These are phyloP conservation scores for Eucalyptus caleyi DNA, from an alignment of 345 rosid species.

Conservation along the genomic window DNA sequence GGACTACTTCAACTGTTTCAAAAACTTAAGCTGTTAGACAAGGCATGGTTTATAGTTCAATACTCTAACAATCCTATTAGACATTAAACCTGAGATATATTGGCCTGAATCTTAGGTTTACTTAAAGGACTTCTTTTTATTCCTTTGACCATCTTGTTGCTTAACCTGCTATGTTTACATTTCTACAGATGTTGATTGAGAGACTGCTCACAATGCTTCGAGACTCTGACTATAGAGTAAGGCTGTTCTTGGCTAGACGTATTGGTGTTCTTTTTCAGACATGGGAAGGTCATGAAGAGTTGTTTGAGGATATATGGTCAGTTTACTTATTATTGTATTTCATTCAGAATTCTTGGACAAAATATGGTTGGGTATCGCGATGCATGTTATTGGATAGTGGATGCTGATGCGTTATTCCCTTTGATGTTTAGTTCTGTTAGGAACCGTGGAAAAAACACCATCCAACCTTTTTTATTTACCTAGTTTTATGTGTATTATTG, in stretches of 20 bases:
- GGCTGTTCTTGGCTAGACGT: slow-evolving; percentile 48
- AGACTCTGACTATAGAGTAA: slow-evolving; percentile 88
- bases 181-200: slow-evolving; percentile 66
- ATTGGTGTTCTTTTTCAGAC: slow-evolving; percentile 89
- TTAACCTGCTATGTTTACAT: background rate
- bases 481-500: background rate
- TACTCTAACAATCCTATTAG: background rate
- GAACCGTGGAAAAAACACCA: background rate
- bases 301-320: slow-evolving; percentile 85
- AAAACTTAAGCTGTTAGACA: background rate
- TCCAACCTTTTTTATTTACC: background rate
- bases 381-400: background rate
- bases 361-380: background rate
- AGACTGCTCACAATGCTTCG: slow-evolving; percentile 50
- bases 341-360: background rate
- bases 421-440: background rate
- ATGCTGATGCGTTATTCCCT: background rate
- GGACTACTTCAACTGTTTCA: background rate
- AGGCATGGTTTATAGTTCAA: background rate
- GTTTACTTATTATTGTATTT: slow-evolving; percentile 2
- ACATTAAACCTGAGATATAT: background rate
- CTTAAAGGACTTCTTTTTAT: background rate
- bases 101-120: background rate
- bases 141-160: background rate
- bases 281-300: slow-evolving; percentile 95